These are phyloP conservation scores for Cicer cuneatum DNA, from an alignment of 306 rosid genomes.

Conservation along the genomic window DNA sequence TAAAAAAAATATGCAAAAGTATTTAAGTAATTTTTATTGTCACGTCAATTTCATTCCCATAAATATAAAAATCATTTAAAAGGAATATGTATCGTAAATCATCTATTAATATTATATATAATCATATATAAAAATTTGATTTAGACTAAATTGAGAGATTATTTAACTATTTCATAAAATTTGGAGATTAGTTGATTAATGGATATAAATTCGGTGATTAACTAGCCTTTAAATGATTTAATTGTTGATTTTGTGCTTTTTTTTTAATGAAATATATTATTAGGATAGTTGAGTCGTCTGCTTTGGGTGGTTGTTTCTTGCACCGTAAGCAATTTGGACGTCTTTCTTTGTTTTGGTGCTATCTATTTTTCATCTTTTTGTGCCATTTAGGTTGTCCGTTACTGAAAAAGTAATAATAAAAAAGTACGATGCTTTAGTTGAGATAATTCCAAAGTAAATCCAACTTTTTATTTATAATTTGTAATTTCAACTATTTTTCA, in stretches of 20 bases:
- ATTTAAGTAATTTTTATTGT: too few species aligned
- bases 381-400: not conserved
- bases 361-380: conserved; percentile 3
- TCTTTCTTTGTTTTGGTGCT: not conserved
- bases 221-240: not conserved
- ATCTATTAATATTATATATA: too few species aligned
- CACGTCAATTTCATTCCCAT: too few species aligned
- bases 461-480: not conserved
- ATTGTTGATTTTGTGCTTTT: not conserved
- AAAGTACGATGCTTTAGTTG: not conserved
- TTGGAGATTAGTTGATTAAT: too few species aligned
- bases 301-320: conserved; percentile 30
- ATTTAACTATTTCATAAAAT: too few species aligned
- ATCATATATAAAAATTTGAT: too few species aligned
- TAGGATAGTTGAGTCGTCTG: conserved; percentile 33
- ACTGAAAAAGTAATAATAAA: not conserved
- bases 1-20: too few species aligned
- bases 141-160: too few species aligned
- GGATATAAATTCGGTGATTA: too few species aligned
- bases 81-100: too few species aligned
- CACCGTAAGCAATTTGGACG: not conserved
- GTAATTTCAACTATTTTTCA: not conserved
- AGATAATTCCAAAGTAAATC: not conserved
- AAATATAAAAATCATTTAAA: too few species aligned
- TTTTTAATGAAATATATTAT: not conserved